A percentile compares a stretch with the other conserved stretches of the same genome.
These are phyloP conservation scores for Serendipita sp. DNA, from an alignment of 768 basidiomycete genomes.

Conservation along the genomic window DNA sequence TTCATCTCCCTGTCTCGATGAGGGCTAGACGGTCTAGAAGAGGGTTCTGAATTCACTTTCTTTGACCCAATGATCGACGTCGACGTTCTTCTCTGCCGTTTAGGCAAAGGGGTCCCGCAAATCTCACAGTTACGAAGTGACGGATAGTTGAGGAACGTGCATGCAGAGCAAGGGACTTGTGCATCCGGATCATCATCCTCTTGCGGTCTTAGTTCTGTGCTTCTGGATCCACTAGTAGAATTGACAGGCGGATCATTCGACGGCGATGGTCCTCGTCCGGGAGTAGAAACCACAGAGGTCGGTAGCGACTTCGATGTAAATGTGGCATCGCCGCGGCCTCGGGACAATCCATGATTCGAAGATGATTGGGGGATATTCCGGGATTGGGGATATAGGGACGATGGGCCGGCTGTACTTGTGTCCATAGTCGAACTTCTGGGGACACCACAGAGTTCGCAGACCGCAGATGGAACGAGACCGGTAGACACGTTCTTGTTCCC, in stretches of 20 bases:
- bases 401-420: conserved; percentile 13
- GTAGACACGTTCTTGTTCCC: conserved; percentile 47
- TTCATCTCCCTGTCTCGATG: conserved; percentile 23
- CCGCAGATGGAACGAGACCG: conserved; percentile 42
- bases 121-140: conserved; percentile 67
- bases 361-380: conserved; percentile 14
- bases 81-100: conserved; percentile 3
- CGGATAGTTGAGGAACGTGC: conserved; percentile 84
- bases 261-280: conserved; percentile 18
- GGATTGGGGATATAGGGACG: not conserved
- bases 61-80: not conserved
- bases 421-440: conserved; percentile 29
- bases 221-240: not conserved
- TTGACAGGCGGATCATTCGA: conserved; percentile 16
- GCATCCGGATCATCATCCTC: not conserved
- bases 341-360: conserved; percentile 18
- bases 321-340: conserved; percentile 17
- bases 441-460: conserved; percentile 74
- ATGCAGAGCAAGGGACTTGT: conserved; percentile 53
- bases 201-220: conserved; percentile 17
- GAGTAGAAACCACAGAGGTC: conserved; percentile 20
- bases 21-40: conserved; percentile 44
- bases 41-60: conserved; percentile 41
- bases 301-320: conserved; percentile 23
- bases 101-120: conserved; percentile 54